A percentile compares a stretch with the other conserved stretches of the same genome.
Conservation (phyloP, 495 filamentous ascomycete species). For the Hypoxylon fuscum region DNA sequence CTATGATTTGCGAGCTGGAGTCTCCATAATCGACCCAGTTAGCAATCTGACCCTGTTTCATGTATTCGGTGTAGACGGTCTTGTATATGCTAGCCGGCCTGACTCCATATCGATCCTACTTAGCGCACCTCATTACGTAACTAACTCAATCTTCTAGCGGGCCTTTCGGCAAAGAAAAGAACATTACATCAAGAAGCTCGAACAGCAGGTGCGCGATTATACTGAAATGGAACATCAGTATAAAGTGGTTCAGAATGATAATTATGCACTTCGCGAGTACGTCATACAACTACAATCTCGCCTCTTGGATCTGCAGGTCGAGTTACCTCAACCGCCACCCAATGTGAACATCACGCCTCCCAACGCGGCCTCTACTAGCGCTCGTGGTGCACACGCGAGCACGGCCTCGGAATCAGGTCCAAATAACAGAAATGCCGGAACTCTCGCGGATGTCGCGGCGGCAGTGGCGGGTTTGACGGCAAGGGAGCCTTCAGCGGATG, state of each 20-base stretch:
- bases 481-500: constrained; percentile 34
- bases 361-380: constrained; percentile 63
- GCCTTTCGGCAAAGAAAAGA: constrained; percentile 98
- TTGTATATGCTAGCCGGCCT: constrained; percentile 10
- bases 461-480: constrained; percentile 43
- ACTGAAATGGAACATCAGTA: constrained; percentile 72
- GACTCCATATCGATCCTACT: constrained; percentile 12
- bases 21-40: constrained; percentile 19
- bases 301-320: constrained; percentile 83
- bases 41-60: constrained; percentile 11
- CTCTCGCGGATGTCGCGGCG: constrained; percentile 44
- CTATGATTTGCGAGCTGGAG: constrained; percentile 27
- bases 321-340: constrained; percentile 81
- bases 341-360: constrained; percentile 53
- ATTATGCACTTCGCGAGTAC: constrained; percentile 90
- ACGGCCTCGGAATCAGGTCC: constrained; percentile 25
- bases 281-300: constrained; percentile 88
- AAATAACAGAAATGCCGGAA: constrained; percentile 41
- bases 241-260: constrained; percentile 82
- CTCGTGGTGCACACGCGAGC: constrained; percentile 34
- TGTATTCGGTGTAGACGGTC: constrained; percentile 16
- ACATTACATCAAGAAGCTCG: constrained; percentile 95
- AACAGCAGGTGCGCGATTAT: constrained; percentile 85
- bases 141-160: constrained; percentile 64
- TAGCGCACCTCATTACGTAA: constrained; percentile 37